phyloP scores from a whole-genome alignment of 495 filamentous ascomycete species.

The Aspergillus heteromorphus region DNA sequence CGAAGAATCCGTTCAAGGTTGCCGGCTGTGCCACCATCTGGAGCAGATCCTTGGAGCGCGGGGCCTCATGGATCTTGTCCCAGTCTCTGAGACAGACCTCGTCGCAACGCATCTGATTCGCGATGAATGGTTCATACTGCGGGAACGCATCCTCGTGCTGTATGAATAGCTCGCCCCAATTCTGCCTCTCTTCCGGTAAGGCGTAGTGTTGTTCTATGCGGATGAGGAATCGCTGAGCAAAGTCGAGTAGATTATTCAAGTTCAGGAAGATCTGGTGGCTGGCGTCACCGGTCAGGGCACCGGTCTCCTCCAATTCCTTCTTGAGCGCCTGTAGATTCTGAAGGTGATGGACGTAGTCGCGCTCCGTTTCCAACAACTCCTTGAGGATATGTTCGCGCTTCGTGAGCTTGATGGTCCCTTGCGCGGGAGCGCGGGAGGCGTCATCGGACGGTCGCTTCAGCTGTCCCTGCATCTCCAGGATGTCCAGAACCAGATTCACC shows the following conservation, averaged over 20 bases:
- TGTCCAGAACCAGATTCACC: constrained; percentile 85
- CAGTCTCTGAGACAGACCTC: constrained; percentile 44
- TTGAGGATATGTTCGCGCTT: constrained; percentile 82
- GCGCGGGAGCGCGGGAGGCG: constrained; percentile 40
- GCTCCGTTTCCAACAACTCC: constrained; percentile 88
- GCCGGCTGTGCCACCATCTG: constrained; percentile 59
- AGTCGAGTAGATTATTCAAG: constrained; percentile 88
- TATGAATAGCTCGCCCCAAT: constrained; percentile 86
- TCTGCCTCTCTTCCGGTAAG: constrained; percentile 67
- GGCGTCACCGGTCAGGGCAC: constrained; percentile 80
- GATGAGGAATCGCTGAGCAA: constrained; percentile 90
- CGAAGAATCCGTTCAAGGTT: constrained; percentile 75
- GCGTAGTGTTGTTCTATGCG: constrained; percentile 92
- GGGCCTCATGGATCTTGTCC: constrained; percentile 51
- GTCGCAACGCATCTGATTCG: constrained; percentile 68
- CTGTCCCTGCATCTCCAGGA: constrained; percentile 67
- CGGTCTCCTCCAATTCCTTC: constrained; percentile 79
- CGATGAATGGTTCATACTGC: constrained; percentile 93
- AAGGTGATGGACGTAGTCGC: constrained; percentile 97
- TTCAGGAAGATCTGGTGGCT: constrained; percentile 96
- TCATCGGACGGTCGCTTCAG: constrained; percentile 51
- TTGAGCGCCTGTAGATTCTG: constrained; percentile 92
- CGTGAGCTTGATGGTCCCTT: constrained; percentile 52
- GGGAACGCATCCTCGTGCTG: constrained; percentile 73
- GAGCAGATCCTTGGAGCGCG: constrained; percentile 49